These are phyloP conservation scores for Collybia mongolica DNA, from an alignment of 768 basidiomycete genomes.

Conservation along the genomic window DNA sequence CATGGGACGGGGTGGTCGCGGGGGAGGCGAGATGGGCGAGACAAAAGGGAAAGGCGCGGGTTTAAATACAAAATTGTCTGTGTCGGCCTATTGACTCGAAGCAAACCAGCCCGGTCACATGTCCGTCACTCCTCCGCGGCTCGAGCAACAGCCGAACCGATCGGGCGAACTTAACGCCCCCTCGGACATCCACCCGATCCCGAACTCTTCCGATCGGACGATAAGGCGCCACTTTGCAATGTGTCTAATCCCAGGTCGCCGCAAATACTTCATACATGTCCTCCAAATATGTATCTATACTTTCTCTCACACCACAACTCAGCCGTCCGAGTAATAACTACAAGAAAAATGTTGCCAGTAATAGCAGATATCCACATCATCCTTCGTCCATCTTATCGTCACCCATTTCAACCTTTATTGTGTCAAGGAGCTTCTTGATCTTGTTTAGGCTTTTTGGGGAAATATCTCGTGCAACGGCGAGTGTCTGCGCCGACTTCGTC, in stretches of 20 bases:
- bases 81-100: slow-evolving; percentile 6
- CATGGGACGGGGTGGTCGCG: slow-evolving; percentile 34
- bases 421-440: slow-evolving; percentile 77
- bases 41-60: slow-evolving; percentile 11
- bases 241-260: too few species aligned
- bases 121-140: neutral
- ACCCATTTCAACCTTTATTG: slow-evolving; percentile 56
- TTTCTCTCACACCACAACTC: slow-evolving; percentile 6
- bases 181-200: slow-evolving; percentile 11
- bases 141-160: slow-evolving; percentile 3
- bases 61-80: slow-evolving; percentile 23
- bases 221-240: slow-evolving; percentile 19
- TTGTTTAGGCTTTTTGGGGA: slow-evolving; percentile 88
- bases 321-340: slow-evolving; percentile 17
- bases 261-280: neutral
- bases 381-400: slow-evolving; percentile 79
- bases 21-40: slow-evolving; percentile 17
- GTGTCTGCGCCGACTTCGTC: slow-evolving; percentile 76
- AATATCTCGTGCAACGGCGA: slow-evolving; percentile 90
- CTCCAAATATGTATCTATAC: slow-evolving; percentile 9
- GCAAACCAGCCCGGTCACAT: slow-evolving; percentile 18
- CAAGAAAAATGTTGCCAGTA: slow-evolving; percentile 35
- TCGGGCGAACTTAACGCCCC: slow-evolving; percentile 4
- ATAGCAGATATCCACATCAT: slow-evolving; percentile 32
- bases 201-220: slow-evolving; percentile 10